Evolutionary conservation across 148 eudicot species (phyloP).

Genomic region (Bassia scoparia): DNA sequence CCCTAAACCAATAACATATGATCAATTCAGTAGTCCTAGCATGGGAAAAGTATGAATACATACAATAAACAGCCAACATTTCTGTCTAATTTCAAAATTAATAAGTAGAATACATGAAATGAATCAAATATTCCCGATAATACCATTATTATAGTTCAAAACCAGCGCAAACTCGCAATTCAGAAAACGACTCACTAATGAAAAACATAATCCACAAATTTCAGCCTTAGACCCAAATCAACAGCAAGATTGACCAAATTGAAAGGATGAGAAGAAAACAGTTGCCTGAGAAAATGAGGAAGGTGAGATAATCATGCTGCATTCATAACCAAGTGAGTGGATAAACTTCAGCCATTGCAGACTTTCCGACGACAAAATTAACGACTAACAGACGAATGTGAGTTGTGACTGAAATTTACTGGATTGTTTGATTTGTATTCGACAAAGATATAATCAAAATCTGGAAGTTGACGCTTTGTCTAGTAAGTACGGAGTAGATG

Average conservation of each 20-base stretch:
- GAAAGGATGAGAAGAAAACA: not conserved
- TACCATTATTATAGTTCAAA: no score
- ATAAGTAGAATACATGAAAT: not conserved
- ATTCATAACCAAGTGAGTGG: not conserved
- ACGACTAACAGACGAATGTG: not conserved
- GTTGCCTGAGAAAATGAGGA: conserved; percentile 10
- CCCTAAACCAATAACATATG: not conserved
- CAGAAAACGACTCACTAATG: no score
- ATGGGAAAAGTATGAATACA: no score
- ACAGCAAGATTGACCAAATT: not conserved
- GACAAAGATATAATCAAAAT: no score
- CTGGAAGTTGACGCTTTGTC: no score
- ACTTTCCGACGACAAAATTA: not conserved
- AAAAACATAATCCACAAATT: not conserved
- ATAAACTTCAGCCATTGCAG: conserved; percentile 8
- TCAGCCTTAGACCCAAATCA: not conserved
- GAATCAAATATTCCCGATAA: not conserved
- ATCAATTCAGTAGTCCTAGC: not conserved
- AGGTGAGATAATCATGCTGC: conserved; percentile 3
- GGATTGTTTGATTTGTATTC: no score
- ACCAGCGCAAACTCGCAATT: no score
- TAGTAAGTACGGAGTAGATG: no score
- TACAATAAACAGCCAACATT: no score
- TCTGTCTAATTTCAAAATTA: not conserved
- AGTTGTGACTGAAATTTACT: no score